phyloP scores from a whole-genome alignment of 164 flowering plant genomes.

The Nymphaea colorata region DNA sequence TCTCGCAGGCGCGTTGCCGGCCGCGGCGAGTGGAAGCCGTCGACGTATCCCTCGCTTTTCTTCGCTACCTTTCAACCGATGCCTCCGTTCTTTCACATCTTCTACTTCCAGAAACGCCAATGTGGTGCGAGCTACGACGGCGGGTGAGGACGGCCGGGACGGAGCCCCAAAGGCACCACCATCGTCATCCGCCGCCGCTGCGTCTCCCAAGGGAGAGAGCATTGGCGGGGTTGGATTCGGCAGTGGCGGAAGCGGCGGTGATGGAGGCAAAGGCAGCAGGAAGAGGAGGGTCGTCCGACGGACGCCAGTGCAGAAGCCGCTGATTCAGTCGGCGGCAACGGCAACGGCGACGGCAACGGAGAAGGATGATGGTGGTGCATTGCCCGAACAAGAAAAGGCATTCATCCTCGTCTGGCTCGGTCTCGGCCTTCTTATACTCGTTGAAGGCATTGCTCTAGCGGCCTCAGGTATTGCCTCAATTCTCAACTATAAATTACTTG shows the following conservation, averaged over 20 bases:
- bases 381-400: slow-evolving; percentile 45
- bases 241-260: neutral
- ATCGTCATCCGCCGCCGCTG: neutral
- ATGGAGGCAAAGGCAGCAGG: neutral
- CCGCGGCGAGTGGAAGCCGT: neutral
- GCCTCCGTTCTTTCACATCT: neutral
- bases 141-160: neutral
- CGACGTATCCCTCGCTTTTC: no score
- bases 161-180: neutral
- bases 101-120: neutral
- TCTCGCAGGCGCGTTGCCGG: neutral
- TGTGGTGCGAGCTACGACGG: neutral
- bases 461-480: slow-evolving; percentile 49
- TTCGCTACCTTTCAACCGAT: no score
- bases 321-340: slow-evolving; percentile 18
- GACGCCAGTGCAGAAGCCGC: slow-evolving; percentile 52
- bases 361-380: slow-evolving; percentile 18
- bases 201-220: no score
- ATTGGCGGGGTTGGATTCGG: neutral
- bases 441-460: slow-evolving; percentile 56
- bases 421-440: slow-evolving; percentile 54
- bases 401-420: slow-evolving; percentile 83
- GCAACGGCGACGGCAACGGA: slow-evolving; percentile 7
- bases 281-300: slow-evolving; percentile 25
- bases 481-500: neutral